A percentile compares a stretch with the other conserved stretches of the same genome.
phyloP scores from a whole-genome alignment of 768 basidiomycete genomes.

The Candolleomyces eurysporus region DNA sequence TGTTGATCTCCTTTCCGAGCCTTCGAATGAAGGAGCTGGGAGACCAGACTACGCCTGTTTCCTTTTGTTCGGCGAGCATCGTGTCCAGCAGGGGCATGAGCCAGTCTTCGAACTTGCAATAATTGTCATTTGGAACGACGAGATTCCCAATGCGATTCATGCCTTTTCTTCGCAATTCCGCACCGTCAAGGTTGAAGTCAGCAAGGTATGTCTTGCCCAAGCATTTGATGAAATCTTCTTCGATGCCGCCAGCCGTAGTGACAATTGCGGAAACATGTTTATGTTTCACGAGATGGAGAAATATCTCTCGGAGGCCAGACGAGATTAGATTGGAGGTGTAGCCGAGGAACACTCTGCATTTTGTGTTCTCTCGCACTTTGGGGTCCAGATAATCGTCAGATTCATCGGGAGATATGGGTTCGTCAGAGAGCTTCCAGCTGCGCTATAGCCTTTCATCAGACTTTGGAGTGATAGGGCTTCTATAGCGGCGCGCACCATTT shows the following conservation, averaged over 20 bases:
- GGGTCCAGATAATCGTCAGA: slow-evolving; percentile 60
- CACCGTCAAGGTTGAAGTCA: slow-evolving; percentile 90
- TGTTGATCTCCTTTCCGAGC: slow-evolving; percentile 95
- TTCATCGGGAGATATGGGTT: slow-evolving; percentile 70
- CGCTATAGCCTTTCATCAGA: slow-evolving; percentile 46
- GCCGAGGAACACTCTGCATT: slow-evolving; percentile 90
- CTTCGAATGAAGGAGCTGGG: slow-evolving; percentile 92
- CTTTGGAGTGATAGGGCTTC: background rate
- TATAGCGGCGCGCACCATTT: slow-evolving; percentile 63
- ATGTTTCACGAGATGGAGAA: slow-evolving; percentile 90
- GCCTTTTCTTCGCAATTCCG: slow-evolving; percentile 81
- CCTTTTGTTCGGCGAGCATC: slow-evolving; percentile 88
- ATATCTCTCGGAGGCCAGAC: slow-evolving; percentile 91
- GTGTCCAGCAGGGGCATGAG: slow-evolving; percentile 88
- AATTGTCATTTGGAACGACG: slow-evolving; percentile 95
- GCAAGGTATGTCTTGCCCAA: slow-evolving; percentile 95
- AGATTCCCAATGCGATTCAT: slow-evolving; percentile 98
- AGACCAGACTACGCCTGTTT: slow-evolving; percentile 71
- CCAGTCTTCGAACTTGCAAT: slow-evolving; percentile 99
- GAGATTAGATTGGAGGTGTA: slow-evolving; percentile 99
- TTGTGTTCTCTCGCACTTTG: slow-evolving; percentile 62
- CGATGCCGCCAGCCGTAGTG: slow-evolving; percentile 97
- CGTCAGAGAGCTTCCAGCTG: slow-evolving; percentile 86
- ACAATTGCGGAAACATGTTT: slow-evolving; percentile 87
- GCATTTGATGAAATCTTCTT: slow-evolving; percentile 99